Base-by-base conservation (phyloP, 345 rosid species). In the Camelina hispida region DNA sequence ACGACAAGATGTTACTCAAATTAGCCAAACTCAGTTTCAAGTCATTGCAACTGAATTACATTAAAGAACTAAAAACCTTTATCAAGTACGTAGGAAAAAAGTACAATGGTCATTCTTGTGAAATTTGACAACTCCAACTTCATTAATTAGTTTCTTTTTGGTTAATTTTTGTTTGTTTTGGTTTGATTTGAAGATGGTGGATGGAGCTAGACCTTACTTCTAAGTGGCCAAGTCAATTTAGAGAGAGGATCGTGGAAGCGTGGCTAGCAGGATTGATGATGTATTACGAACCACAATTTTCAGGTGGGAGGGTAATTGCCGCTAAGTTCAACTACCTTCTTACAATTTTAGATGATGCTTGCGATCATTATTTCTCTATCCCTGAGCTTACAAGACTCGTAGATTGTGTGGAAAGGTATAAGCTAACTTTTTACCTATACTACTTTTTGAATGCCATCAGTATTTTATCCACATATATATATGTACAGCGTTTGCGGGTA, bases 1-100 rank as follows among this genome's bases (percentile, higher is more conserved):
- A 59, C 13, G 14, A 71, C 9, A 22, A 47, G 38, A 71, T 47
- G 66, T 2, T 71, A 59, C 67, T 71, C 17, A 59, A 3, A n/a
- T 28, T 71, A 20, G 67, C 75, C 37, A 71, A 71, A 25, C 66
- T 71, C 67, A 71, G 1, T 71, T 71, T 71, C 48, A 71, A 59
- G 57, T 71, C 7, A 34, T 5, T 59, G 22, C 67, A 71, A 1
- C n/a, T 47, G n/a, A 50, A 46, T 10, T 71, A 71, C 66, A 58
- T 46, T 4, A 57, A 69, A 69, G 74, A 69, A 69, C 20, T 69
- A 0, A 28, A 69, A 58, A 30, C 46, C 2, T 44, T 30, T 42
- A 30, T 58, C 44, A 70, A 34, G 74, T 20, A 20, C 22, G 22
- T 58, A 58, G 8, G 32, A 23, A 5, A 4, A 18, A 1, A 7